These are phyloP conservation scores for Cryomyces minteri DNA, from an alignment of 495 filamentous ascomycete genomes.

Conservation along the genomic window DNA sequence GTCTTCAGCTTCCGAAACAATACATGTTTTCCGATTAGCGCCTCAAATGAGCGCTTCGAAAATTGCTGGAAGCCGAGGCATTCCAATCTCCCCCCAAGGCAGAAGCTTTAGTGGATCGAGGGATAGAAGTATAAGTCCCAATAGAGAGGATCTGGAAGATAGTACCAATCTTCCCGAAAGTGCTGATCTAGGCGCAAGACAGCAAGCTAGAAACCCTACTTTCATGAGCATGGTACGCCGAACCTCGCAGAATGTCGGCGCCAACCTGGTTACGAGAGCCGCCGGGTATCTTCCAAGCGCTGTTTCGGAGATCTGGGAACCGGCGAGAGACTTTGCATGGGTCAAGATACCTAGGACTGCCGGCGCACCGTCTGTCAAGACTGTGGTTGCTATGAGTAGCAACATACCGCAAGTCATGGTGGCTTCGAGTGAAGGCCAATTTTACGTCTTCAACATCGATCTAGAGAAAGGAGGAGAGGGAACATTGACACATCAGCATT, in stretches of 20 bases:
- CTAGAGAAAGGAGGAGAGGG: slow-evolving; percentile 94
- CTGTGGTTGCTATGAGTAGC: slow-evolving; percentile 89
- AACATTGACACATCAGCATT: slow-evolving; percentile 68
- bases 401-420: slow-evolving; percentile 93
- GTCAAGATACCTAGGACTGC: slow-evolving; percentile 68
- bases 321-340: slow-evolving; percentile 85
- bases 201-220: slow-evolving; percentile 24
- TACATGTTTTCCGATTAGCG: slow-evolving; percentile 84
- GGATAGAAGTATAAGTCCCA: slow-evolving; percentile 10
- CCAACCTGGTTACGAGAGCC: slow-evolving; percentile 68
- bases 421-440: slow-evolving; percentile 85
- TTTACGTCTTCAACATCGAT: slow-evolving; percentile 89
- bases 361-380: slow-evolving; percentile 31
- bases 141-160: slow-evolving; percentile 2
- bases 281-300: slow-evolving; percentile 81
- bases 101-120: not conserved
- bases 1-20: slow-evolving; percentile 87
- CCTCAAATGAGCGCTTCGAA: slow-evolving; percentile 27
- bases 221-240: slow-evolving; percentile 83
- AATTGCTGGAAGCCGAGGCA: slow-evolving; percentile 22
- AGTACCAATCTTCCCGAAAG: slow-evolving; percentile 4
- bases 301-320: slow-evolving; percentile 96
- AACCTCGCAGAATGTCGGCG: slow-evolving; percentile 92
- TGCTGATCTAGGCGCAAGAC: slow-evolving; percentile 2
- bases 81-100: slow-evolving; percentile 14